Conservation (phyloP, 108 stramenopile species). For the Phaeodactylum tricornutum region DNA sequence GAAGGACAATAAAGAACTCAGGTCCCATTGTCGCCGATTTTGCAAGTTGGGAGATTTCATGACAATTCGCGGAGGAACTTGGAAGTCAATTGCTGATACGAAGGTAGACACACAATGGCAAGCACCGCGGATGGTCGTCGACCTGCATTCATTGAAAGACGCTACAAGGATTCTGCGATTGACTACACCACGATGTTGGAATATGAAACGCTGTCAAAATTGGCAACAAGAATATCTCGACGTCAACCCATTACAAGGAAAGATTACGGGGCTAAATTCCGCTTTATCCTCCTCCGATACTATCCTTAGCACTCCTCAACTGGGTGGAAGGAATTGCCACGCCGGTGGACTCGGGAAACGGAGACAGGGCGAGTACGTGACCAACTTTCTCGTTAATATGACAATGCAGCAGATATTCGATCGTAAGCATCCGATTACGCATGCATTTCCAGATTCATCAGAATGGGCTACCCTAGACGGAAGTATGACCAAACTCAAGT, state of each 20-base stretch:
- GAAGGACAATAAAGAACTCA: constrained; percentile 18
- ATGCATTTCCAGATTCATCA: background rate
- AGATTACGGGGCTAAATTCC: too few species aligned
- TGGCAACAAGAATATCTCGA: constrained; percentile 15
- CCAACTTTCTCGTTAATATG: constrained; percentile 41
- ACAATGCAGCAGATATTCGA: constrained; percentile 19
- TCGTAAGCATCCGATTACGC: background rate
- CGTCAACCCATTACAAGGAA: constrained; percentile 6
- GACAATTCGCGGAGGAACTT: constrained; percentile 19
- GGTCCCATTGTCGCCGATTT: constrained; percentile 41
- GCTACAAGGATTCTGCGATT: constrained; percentile 9
- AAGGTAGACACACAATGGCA: constrained; percentile 11
- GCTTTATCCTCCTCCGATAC: background rate
- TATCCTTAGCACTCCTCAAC: background rate
- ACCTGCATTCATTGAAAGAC: constrained; percentile 8
- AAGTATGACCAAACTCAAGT: background rate
- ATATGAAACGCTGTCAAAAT: constrained; percentile 38
- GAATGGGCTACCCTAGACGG: background rate
- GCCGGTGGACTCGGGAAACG: constrained; percentile 45
- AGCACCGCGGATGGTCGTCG: constrained; percentile 16
- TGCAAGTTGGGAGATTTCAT: constrained; percentile 61
- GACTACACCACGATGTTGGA: constrained; percentile 24
- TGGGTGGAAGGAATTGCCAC: constrained; percentile 15
- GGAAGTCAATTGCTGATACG: too few species aligned
- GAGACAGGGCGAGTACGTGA: constrained; percentile 44